phyloP scores from a whole-genome alignment of 1,284 basidiomycete genomes.

The Trametes polyzona region DNA sequence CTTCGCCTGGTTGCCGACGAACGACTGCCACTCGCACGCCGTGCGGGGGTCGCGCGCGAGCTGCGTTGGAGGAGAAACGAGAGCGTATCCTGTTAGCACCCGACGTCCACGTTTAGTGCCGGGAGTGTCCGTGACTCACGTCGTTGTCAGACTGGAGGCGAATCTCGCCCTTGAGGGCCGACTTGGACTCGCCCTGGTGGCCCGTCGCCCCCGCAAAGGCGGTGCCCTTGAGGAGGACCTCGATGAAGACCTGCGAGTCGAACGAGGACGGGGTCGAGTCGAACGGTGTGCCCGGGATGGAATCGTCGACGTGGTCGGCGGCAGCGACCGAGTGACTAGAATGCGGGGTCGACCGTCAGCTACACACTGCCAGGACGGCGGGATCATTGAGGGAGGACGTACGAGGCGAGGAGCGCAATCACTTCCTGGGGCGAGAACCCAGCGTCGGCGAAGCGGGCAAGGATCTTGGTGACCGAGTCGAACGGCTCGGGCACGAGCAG shows the following conservation, averaged over 20 bases:
- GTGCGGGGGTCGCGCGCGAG: slow-evolving; percentile 33
- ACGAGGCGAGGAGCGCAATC: slow-evolving; percentile 37
- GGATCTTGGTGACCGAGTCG: slow-evolving; percentile 28
- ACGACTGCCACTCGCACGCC: slow-evolving; percentile 32
- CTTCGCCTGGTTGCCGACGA: slow-evolving; percentile 33
- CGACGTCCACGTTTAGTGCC: background rate
- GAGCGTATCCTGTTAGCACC: background rate
- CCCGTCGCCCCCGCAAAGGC: slow-evolving; percentile 28
- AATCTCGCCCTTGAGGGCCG: slow-evolving; percentile 28
- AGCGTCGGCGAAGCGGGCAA: slow-evolving; percentile 30
- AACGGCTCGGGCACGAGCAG: slow-evolving; percentile 33
- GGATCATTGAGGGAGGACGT: background rate
- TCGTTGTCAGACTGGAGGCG: slow-evolving; percentile 34
- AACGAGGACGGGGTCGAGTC: slow-evolving; percentile 22
- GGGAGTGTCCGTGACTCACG: slow-evolving; percentile 16
- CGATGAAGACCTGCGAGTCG: slow-evolving; percentile 27
- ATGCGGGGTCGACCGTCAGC: background rate
- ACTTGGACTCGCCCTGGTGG: slow-evolving; percentile 26
- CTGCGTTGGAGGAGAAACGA: too few relatives aligned
- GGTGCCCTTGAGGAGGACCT: slow-evolving; percentile 28
- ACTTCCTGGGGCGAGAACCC: slow-evolving; percentile 36
- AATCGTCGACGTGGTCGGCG: slow-evolving; percentile 25
- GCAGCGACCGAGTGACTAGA: slow-evolving; percentile 23
- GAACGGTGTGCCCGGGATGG: slow-evolving; percentile 26
- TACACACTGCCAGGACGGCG: background rate